phyloP scores from a whole-genome alignment of 768 basidiomycete species.

The Tephrocybe sp. region DNA sequence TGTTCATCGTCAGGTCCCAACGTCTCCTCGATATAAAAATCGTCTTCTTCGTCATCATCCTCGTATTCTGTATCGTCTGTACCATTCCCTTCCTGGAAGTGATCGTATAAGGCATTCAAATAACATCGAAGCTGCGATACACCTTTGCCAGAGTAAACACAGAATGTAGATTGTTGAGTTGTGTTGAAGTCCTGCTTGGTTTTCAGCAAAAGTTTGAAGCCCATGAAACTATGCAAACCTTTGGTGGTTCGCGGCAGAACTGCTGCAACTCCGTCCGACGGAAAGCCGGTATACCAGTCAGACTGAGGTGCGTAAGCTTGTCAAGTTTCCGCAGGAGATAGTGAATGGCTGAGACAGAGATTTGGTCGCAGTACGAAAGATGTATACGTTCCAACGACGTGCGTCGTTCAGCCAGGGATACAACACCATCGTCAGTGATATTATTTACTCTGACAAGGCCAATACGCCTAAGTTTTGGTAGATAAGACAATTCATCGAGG shows the following conservation, averaged over 20 bases:
- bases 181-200: conserved; percentile 80
- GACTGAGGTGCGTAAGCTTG: conserved; percentile 89
- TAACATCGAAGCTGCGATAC: conserved; percentile 80
- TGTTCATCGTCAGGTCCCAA: conserved; percentile 44
- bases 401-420: conserved; percentile 82
- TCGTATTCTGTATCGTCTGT: conserved; percentile 72
- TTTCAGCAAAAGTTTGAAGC: conserved; percentile 9
- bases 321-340: conserved; percentile 87
- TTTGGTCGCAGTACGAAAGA: conserved; percentile 95
- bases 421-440: conserved; percentile 92
- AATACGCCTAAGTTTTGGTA: conserved; percentile 90
- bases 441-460: conserved; percentile 93
- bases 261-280: conserved; percentile 80
- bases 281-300: conserved; percentile 97
- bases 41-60: conserved; percentile 57
- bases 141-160: conserved; percentile 94
- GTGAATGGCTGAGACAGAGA: conserved; percentile 88
- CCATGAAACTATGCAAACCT: conserved; percentile 45
- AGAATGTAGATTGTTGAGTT: conserved; percentile 87
- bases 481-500: conserved; percentile 83
- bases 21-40: conserved; percentile 47
- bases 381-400: conserved; percentile 93
- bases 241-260: conserved; percentile 87
- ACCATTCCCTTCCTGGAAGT: conserved; percentile 70
- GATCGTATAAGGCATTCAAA: conserved; percentile 73